Percentiles rank a stretch among this genome's conserved stretches.
Evolutionary conservation across 371 early-diverging fungal genomes (phyloP).

Genomic region (Saksenaea vasiformis): DNA sequence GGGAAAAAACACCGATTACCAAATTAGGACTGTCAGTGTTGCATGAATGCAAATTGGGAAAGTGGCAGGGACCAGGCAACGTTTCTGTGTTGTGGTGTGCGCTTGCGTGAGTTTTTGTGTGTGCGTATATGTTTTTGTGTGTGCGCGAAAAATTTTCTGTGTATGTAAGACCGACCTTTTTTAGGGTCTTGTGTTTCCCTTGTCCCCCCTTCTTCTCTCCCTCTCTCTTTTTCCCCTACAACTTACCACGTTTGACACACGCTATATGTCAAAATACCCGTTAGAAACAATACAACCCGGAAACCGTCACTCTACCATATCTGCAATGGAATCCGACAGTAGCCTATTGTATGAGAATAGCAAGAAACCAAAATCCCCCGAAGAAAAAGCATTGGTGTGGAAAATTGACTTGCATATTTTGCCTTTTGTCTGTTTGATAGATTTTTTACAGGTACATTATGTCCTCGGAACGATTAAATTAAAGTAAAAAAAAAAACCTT

Average conservation of each 20-base stretch:
- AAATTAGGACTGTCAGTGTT: neutral
- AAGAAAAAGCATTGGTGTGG: constrained; percentile 12
- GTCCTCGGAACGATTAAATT: no score
- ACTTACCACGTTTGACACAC: neutral
- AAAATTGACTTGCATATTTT: constrained; percentile 18
- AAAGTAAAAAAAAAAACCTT: no score
- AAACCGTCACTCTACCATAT: neutral
- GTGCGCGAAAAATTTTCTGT: neutral
- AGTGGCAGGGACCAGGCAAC: neutral
- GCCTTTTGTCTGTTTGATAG: constrained; percentile 16
- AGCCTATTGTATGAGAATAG: neutral
- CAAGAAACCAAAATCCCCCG: constrained; percentile 11
- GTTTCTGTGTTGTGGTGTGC: no score
- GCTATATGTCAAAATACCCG: neutral
- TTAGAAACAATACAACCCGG: neutral
- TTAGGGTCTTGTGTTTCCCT: neutral
- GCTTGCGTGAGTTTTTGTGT: no score
- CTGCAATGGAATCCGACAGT: constrained; percentile 1
- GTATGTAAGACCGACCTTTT: neutral
- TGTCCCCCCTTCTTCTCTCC: neutral
- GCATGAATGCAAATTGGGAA: neutral
- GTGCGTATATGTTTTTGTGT: no score
- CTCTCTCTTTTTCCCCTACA: neutral
- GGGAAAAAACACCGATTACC: neutral
- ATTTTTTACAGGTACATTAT: constrained; percentile 22